Evolutionary conservation across 495 filamentous ascomycete species (phyloP), one percentile per base, ranked within the genome.

Genomic region (Podospora didyma): DNA sequence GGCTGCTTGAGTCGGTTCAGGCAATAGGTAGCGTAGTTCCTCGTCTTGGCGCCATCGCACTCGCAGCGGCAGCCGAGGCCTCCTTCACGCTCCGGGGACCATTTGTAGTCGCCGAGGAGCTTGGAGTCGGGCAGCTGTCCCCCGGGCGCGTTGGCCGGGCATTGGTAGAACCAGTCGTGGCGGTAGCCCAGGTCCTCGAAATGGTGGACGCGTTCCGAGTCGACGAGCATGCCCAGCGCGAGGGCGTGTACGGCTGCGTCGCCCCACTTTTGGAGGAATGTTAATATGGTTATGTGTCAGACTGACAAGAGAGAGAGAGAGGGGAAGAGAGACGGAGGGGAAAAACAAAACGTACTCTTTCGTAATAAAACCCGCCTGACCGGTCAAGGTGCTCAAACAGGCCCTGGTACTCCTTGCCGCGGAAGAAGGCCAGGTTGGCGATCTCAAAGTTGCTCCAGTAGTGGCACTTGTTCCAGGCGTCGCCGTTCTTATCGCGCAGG

Each of bases 381-480:
- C 61, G 48, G 26, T 83, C 80, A 10, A 83, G 67, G 31, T 73
- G 71, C 12, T 68, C 49, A 54, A 75, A 82, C 19, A 80, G 69
- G n/a, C 74, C 67, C 46, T 74, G 74, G 57, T 83, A 83, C 23
- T 65, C 70, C 20, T 69, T 53, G 16, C 72, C 60, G 16, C 80
- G 71, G 62, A 79, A 83, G 55, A 82, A 81, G 48, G 78, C 77
- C 14, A 83, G 64, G 54, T 76, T 69, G 50, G 74, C 80, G 54
- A 83, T 81, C 62, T 83, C 80, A 28, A 82, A 83, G 53, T 82
- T 82, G 60, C 75, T 79, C 80, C 80, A 82, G 58, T 82, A 82
- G 61, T 82, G 80, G 56, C 80, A 82, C 17, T 75, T 61, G 53
- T 75, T 82, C 73, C 80, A 82, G 34, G 65, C 55, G 41, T 76